phyloP scores from a whole-genome alignment of 2,329 filamentous ascomycete species.

The Plenodomus tracheiphilus region DNA sequence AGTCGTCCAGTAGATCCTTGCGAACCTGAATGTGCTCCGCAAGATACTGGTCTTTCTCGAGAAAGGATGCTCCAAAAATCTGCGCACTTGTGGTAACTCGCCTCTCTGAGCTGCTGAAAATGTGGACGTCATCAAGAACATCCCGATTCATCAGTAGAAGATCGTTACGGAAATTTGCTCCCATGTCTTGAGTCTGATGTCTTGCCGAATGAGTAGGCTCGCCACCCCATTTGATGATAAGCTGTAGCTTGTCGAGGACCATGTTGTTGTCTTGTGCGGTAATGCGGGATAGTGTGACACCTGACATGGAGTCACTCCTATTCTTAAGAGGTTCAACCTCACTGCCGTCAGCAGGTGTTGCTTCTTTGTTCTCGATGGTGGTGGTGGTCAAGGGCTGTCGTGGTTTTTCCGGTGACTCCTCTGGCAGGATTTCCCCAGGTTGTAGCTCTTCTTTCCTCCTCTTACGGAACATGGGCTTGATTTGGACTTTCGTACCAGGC shows the following conservation, averaged over 20 bases:
- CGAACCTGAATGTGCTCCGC: constrained; percentile 87
- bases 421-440: constrained; percentile 34
- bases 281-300: constrained; percentile 89
- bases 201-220: constrained; percentile 96
- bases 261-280: constrained; percentile 92
- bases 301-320: constrained; percentile 79
- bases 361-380: constrained; percentile 25
- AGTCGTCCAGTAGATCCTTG: constrained; percentile 95
- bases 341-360: constrained; percentile 15
- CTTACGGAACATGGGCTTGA: constrained; percentile 98
- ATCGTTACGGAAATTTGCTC: constrained; percentile 94
- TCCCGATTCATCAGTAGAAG: constrained; percentile 90
- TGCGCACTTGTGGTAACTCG: constrained; percentile 94
- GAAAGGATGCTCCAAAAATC: constrained; percentile 89
- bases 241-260: constrained; percentile 90
- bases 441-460: constrained; percentile 67
- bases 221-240: constrained; percentile 99
- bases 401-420: constrained; percentile 34
- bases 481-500: constrained; percentile 97
- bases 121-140: constrained; percentile 86
- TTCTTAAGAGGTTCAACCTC: constrained; percentile 30
- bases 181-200: constrained; percentile 93
- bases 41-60: constrained; percentile 82
- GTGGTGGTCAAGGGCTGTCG: constrained; percentile 18
- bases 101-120: constrained; percentile 94